Percentiles rank a stretch among this genome's conserved stretches.
These are phyloP conservation scores for Botrytis elliptica DNA, from an alignment of 2,329 filamentous ascomycete species.

Conservation along the genomic window DNA sequence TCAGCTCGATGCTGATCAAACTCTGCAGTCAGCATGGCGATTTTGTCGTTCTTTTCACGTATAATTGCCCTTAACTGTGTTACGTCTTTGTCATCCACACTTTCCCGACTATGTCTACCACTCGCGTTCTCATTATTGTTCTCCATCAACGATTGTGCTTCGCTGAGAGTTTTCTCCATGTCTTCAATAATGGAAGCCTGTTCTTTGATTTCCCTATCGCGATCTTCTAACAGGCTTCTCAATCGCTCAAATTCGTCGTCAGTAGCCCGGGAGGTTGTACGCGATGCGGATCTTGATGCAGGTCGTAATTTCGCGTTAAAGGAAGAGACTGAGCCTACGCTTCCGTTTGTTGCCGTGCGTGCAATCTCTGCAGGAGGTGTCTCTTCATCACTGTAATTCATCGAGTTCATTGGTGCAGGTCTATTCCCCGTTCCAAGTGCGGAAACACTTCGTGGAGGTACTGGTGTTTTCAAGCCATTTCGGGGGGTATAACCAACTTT, in stretches of 20 bases:
- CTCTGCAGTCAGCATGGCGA: slow-evolving; percentile 85
- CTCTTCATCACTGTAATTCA: slow-evolving; percentile 57
- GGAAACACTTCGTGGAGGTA: slow-evolving; percentile 58
- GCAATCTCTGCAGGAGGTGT: slow-evolving; percentile 52
- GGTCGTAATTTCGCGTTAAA: slow-evolving; percentile 55
- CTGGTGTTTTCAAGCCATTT: slow-evolving; percentile 50
- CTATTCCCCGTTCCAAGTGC: slow-evolving; percentile 49
- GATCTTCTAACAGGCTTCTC: slow-evolving; percentile 72
- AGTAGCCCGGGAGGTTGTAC: slow-evolving; percentile 43
- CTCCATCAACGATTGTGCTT: slow-evolving; percentile 72
- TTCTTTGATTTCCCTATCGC: slow-evolving; percentile 83
- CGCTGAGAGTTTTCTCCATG: slow-evolving; percentile 85
- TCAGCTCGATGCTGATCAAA: slow-evolving; percentile 94
- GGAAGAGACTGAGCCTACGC: slow-evolving; percentile 54
- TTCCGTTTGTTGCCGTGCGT: slow-evolving; percentile 52
- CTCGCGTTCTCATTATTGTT: slow-evolving; percentile 45
- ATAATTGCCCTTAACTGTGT: slow-evolving; percentile 76
- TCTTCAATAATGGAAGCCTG: slow-evolving; percentile 80
- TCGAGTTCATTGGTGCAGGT: slow-evolving; percentile 43
- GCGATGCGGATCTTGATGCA: slow-evolving; percentile 41
- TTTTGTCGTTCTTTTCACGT: slow-evolving; percentile 95
- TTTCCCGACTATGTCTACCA: slow-evolving; percentile 48
- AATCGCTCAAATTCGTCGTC: slow-evolving; percentile 75
- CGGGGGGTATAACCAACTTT: slow-evolving; percentile 43
- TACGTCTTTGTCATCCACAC: slow-evolving; percentile 68